Evolutionary conservation across 345 rosid genomes (phyloP).

Genomic region (Eucalyptus urophylla): DNA sequence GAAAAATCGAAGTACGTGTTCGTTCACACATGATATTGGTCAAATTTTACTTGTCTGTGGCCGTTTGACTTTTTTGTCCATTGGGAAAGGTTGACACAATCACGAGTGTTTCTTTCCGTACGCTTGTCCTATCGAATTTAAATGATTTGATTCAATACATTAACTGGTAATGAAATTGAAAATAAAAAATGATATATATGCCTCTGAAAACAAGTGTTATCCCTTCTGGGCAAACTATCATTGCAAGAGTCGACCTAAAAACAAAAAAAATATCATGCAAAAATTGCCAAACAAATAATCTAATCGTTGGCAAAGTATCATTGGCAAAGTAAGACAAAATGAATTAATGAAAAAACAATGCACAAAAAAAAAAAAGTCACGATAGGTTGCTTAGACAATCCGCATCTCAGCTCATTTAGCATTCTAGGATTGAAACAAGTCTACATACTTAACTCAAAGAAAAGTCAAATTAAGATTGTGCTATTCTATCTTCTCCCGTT

Average conservation of each 20-base stretch:
- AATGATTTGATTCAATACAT: background rate
- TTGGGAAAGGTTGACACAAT: background rate
- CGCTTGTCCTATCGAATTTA: background rate
- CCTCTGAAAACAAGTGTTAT: background rate
- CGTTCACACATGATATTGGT: background rate
- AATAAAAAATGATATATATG: background rate
- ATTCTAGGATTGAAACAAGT: background rate
- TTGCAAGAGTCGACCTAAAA: background rate
- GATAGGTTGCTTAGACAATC: background rate
- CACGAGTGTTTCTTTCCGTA: background rate
- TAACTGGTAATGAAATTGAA: background rate
- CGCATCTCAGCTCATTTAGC: background rate
- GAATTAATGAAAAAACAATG: background rate
- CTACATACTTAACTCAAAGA: background rate
- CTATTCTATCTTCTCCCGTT: background rate
- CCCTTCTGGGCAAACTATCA: background rate
- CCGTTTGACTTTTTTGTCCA: background rate
- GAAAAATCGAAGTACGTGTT: background rate
- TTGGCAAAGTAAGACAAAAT: background rate
- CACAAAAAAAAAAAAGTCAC: background rate
- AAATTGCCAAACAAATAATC: background rate
- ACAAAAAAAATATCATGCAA: background rate
- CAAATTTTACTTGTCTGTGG: background rate
- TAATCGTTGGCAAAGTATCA: background rate
- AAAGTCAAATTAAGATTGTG: background rate